Base-by-base conservation (phyloP, 2,329 filamentous ascomycete genomes). In the Xylaria sp. region DNA sequence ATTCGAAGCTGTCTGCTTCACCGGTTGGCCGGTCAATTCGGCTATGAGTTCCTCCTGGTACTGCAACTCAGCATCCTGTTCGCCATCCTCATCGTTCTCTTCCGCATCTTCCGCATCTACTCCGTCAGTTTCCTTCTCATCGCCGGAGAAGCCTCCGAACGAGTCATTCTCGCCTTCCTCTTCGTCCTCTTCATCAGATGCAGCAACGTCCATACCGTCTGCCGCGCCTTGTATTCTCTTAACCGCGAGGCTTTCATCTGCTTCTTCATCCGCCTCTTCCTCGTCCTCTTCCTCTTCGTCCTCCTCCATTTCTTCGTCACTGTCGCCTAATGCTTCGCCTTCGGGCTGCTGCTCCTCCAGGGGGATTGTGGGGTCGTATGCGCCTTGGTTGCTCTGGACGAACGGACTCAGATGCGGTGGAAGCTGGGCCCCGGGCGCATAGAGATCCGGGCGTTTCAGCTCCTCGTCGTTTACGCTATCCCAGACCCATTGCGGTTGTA, bases 401-500 rank as follows among this genome's bases (percentile, higher is more conserved):
- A 96, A 99, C 21, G 94, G 94, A 72, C 92, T 97, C 65, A 99
- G 75, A 80, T 99, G 94, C 11, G 94, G 94, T 19, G 94, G 94
- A 26, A 99, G 80, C 63, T 91, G 87, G 17, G 92, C 89, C 17
- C 94, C 94, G 1, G 94, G 94, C 0, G 88, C 90, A 68, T 99
- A 99, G 34, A 92, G 75, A 69, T 97, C 91, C 26, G 92, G 85
- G 61, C 89, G 83, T 71, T 97, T 87, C 51, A 99, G 78, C 73
- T 93, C 91, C 59, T 91, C 91, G 42, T 94, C 90, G 71, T 99
- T 99, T 71, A 96, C 78, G 66, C 90, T 93, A 69, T 99, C 94
- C 94, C 94, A 99, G 3, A 99, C 86, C 93, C 95, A 99, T 71
- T 99, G 94, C 18, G 94, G 94, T 76, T 99, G 94, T 51, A 99